These are phyloP conservation scores for Capsicum rhomboideum DNA, from an alignment of 257 asterid genomes.

Conservation along the genomic window DNA sequence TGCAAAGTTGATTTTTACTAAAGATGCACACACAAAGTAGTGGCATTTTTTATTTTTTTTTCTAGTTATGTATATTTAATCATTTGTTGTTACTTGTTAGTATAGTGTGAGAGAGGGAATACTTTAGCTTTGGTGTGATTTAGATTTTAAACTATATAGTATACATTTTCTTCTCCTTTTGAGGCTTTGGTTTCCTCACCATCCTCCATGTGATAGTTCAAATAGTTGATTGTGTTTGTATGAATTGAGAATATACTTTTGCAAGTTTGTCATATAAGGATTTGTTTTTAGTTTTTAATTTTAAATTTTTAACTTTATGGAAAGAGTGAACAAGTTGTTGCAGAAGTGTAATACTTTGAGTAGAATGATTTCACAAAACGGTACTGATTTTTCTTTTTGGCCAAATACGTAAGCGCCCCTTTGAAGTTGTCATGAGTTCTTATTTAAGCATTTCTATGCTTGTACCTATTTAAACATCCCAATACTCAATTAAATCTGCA, in stretches of 20 bases:
- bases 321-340: neutral
- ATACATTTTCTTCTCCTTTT: neutral
- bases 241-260: neutral
- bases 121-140: neutral
- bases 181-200: neutral
- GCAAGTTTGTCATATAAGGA: neutral
- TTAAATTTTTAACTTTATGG: no score
- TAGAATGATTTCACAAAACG: neutral
- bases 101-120: slow-evolving; percentile 1
- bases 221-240: neutral
- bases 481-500: no score
- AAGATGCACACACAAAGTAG: neutral
- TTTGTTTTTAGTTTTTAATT: no score
- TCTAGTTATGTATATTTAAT: slow-evolving; percentile 7
- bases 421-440: no score
- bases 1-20: neutral
- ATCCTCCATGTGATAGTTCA: neutral
- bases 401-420: no score
- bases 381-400: neutral
- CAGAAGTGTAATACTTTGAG: neutral
- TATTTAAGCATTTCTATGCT: neutral
- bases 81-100: neutral
- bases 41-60: neutral
- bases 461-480: no score
- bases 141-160: neutral